phyloP scores from a whole-genome alignment of 1,139 yeast species.

The Pneumocystis carinii region DNA sequence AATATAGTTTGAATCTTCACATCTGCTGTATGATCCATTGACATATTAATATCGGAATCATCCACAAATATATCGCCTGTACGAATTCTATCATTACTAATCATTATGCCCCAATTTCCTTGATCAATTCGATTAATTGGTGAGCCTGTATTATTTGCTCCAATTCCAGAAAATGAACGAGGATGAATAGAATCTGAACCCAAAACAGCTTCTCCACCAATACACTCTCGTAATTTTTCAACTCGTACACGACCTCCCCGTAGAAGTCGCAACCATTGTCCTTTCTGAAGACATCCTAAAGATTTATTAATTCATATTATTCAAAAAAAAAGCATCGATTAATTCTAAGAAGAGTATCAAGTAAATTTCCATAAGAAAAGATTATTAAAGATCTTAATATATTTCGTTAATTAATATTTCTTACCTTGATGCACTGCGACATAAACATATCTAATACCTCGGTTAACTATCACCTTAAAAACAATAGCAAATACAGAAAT shows the following conservation, averaged over 20 bases:
- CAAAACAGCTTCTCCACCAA: background rate
- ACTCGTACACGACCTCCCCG: background rate
- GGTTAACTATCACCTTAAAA: background rate
- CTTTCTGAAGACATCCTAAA: background rate
- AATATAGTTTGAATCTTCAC: background rate
- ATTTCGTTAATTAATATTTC: background rate
- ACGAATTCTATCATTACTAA: conserved; percentile 57
- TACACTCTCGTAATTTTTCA: background rate
- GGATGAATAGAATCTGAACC: background rate
- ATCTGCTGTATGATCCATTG: conserved; percentile 47
- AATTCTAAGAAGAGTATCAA: background rate
- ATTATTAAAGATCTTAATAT: background rate
- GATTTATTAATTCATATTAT: background rate
- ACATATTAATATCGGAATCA: conserved; percentile 23
- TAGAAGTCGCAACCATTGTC: background rate
- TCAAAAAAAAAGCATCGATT: background rate
- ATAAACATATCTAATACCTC: background rate
- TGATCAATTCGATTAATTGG: conserved; percentile 22
- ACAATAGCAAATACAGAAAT: background rate
- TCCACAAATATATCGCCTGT: conserved; percentile 84
- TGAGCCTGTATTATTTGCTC: background rate
- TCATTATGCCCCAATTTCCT: conserved; percentile 85
- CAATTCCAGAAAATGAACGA: background rate
- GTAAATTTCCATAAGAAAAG: too few relatives aligned
- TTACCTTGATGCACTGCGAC: background rate